Evolutionary conservation across 257 asterid genomes (phyloP), one percentile per base, ranked within the genome.

Genomic region (Coffea canephora): DNA sequence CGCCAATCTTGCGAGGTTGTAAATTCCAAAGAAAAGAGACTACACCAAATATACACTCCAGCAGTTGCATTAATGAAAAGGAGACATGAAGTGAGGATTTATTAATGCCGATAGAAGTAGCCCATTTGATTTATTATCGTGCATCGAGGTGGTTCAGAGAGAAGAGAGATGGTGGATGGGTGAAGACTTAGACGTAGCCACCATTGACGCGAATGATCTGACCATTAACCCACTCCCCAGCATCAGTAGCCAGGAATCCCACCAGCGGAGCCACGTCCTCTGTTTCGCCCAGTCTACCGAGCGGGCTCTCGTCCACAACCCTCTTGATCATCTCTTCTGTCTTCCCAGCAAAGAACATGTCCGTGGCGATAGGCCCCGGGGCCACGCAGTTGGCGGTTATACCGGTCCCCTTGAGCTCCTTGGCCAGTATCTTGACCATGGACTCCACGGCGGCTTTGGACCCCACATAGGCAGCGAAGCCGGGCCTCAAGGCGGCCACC

Each of bases 381-480:
- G 94, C 94, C 69, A 90, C 90, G 66, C 88, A 85, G 46, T 91
- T 91, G 13, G 91, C 96, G 36, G 96, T 90, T 54, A 91, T 89
- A 73, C 89, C 87, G 48, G 87, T 89, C 65, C 96, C 97, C 73
- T 88, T 89, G 75, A 93, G 80, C 83, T 93, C 97, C 90, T 93
- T 93, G 6, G 95, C 96, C 69, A 78, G 83, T 36, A 89, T 84
- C 88, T 87, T 91, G 71, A 88, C 83, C 95, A 93, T 89, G 77
- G 93, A 88, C 86, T 93, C 97, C 77, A 91, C 92, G 19, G 96
- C 96, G 49, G 97, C 96, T 69, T 93, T 93, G 23, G 96, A 91
- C 16, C 91, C 95, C 25, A 89, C 71, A 76, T 91, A 93, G 19
- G 93, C 89, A 3, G 86, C 91, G 86, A 64, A 90, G 5, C 92